phyloP scores from a whole-genome alignment of 768 basidiomycete species.

The Suillus bovinus region DNA sequence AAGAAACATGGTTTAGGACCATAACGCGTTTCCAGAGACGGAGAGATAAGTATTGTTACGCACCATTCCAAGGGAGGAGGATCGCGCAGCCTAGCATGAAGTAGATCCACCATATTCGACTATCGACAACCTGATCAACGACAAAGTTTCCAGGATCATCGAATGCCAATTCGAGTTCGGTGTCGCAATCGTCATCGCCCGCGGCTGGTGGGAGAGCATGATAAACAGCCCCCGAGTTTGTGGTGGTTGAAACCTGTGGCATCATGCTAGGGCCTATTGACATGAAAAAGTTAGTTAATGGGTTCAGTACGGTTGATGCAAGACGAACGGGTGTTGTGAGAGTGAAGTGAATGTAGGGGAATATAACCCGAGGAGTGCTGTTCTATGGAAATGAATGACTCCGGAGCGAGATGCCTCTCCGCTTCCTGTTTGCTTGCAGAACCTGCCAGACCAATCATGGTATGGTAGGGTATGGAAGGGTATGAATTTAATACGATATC shows the following conservation, averaged over 20 bases:
- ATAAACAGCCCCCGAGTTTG: slow-evolving; percentile 17
- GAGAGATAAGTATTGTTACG: slow-evolving; percentile 20
- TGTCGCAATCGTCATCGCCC: slow-evolving; percentile 5
- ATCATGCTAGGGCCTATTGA: background rate
- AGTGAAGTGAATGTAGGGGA: background rate
- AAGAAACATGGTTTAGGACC: slow-evolving; percentile 5
- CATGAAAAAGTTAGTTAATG: background rate
- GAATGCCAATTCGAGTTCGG: slow-evolving; percentile 5
- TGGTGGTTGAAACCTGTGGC: slow-evolving; percentile 14
- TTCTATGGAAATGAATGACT: background rate
- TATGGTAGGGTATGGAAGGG: too few relatives aligned
- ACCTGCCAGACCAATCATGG: background rate
- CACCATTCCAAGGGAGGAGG: slow-evolving; percentile 92
- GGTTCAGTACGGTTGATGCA: background rate
- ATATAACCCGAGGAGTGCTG: background rate
- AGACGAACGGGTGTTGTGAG: background rate
- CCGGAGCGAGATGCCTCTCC: background rate
- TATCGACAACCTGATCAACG: slow-evolving; percentile 29
- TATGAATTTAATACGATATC: too few relatives aligned
- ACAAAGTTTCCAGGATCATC: slow-evolving; percentile 26
- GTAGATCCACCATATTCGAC: slow-evolving; percentile 59
- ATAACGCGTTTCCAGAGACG: background rate
- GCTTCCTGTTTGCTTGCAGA: background rate
- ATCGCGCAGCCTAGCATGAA: slow-evolving; percentile 81
- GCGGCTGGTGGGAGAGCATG: slow-evolving; percentile 24